Percentiles rank a stretch among this genome's conserved stretches.
Evolutionary conservation across 2,329 filamentous ascomycete species (phyloP).

Genomic region (Diplocarpon rosae): DNA sequence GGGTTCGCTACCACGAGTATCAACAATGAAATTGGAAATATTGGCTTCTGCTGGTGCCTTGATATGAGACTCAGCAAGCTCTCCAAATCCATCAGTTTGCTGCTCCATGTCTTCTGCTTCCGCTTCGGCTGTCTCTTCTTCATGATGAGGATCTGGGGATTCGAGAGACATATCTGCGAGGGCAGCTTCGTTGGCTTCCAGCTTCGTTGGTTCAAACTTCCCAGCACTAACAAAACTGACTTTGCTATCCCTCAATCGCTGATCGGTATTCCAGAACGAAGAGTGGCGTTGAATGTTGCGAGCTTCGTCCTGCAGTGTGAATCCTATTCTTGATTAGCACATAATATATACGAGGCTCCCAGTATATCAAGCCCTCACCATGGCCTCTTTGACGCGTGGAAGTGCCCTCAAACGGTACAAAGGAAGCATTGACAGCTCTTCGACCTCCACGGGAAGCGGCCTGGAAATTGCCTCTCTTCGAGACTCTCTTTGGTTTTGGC

Average conservation of each 20-base stretch:
- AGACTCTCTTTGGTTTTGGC: conserved; percentile 15
- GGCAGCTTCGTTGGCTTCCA: conserved; percentile 22
- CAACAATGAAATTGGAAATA: conserved; percentile 27
- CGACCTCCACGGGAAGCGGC: conserved; percentile 6
- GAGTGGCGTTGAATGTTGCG: conserved; percentile 42
- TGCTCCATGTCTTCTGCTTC: background rate
- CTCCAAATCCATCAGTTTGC: background rate
- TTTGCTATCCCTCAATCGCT: conserved; percentile 41
- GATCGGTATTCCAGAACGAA: conserved; percentile 34
- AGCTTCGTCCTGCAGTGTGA: conserved; percentile 43
- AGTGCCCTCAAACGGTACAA: conserved; percentile 16
- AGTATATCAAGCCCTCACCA: conserved; percentile 10
- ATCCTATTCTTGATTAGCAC: conserved; percentile 18
- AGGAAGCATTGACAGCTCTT: conserved; percentile 9
- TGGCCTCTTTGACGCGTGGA: conserved; percentile 8
- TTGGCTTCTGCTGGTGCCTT: background rate
- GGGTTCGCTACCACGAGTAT: conserved; percentile 25
- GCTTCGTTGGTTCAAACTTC: conserved; percentile 29
- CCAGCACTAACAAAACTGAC: conserved; percentile 53
- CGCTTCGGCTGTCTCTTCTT: background rate
- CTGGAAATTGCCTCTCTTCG: conserved; percentile 11
- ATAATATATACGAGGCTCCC: background rate
- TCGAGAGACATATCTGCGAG: conserved; percentile 20
- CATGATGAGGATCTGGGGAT: background rate
- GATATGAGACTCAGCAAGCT: background rate